Evolutionary conservation across 2,329 filamentous ascomycete species (phyloP).

Genomic region (Rhytidhysteron rufulum): DNA sequence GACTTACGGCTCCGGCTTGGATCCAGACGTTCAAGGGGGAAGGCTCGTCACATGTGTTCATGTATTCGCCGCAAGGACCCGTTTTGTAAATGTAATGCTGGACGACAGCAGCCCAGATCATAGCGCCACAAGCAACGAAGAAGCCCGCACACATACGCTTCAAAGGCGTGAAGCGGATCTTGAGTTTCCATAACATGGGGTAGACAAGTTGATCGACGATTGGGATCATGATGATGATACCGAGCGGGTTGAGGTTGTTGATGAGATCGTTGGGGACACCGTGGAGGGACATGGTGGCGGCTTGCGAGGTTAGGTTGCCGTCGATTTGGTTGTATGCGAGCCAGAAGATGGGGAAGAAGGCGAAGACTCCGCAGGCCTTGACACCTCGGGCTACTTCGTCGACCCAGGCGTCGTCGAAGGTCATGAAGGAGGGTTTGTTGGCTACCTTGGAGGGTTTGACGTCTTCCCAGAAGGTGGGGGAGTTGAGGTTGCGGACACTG

Average conservation of each 20-base stretch:
- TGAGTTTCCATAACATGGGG: conserved; percentile 60
- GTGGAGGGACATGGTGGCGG: conserved; percentile 61
- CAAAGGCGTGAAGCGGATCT: conserved; percentile 68
- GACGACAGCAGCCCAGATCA: conserved; percentile 55
- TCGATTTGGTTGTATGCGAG: conserved; percentile 65
- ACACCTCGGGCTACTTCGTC: conserved; percentile 68
- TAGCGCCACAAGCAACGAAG: conserved; percentile 59
- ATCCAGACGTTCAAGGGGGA: conserved; percentile 50
- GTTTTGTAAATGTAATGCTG: conserved; percentile 58
- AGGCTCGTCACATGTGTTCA: conserved; percentile 24
- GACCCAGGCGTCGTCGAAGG: conserved; percentile 78
- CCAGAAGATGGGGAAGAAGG: conserved; percentile 64
- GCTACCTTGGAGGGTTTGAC: conserved; percentile 61
- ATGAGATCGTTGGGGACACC: conserved; percentile 76
- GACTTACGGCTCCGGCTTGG: conserved; percentile 43
- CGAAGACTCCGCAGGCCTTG: conserved; percentile 34
- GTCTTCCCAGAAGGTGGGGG: conserved; percentile 60
- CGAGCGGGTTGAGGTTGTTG: conserved; percentile 71
- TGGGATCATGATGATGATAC: conserved; percentile 71
- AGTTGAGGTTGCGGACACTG: too few species aligned
- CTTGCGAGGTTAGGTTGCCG: conserved; percentile 65
- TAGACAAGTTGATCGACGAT: conserved; percentile 65
- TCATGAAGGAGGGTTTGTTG: conserved; percentile 66
- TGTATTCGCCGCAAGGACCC: conserved; percentile 50
- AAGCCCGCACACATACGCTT: conserved; percentile 72